These are phyloP conservation scores for Acacia acuminata DNA, from an alignment of 306 rosid genomes.

Conservation along the genomic window DNA sequence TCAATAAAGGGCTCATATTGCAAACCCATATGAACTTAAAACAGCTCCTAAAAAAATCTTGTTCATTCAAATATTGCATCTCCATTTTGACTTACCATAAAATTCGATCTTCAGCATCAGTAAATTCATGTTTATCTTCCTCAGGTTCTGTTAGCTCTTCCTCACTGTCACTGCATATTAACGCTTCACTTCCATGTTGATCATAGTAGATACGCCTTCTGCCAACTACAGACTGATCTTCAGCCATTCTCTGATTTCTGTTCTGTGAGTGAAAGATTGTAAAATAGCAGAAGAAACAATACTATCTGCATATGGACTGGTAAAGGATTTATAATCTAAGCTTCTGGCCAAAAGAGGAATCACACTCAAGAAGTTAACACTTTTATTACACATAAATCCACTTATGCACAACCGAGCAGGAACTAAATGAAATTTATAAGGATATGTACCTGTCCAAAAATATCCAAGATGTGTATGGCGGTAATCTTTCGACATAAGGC, in stretches of 20 bases:
- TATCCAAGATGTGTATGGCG: constrained; percentile 91
- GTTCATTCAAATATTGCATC: constrained; percentile 22
- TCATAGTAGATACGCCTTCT: constrained; percentile 95
- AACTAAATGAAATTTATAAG: constrained; percentile 16
- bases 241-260: constrained; percentile 99
- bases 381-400: constrained; percentile 24
- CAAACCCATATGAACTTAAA: constrained; percentile 25
- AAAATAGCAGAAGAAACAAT: constrained; percentile 49
- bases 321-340: constrained; percentile 10
- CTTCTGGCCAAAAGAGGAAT: constrained; percentile 12
- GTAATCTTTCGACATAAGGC: constrained; percentile 64
- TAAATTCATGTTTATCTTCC: constrained; percentile 82
- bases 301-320: constrained; percentile 27
- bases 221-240: constrained; percentile 94
- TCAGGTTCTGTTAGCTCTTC: constrained; percentile 82
- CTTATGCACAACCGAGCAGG: constrained; percentile 1
- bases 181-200: constrained; percentile 85
- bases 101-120: constrained; percentile 76
- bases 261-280: constrained; percentile 54
- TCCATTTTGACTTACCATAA: constrained; percentile 57
- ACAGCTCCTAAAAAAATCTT: neutral
- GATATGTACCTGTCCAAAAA: constrained; percentile 77
- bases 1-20: constrained; percentile 23
- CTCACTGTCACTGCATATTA: constrained; percentile 94
- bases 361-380: constrained; percentile 9